Base-by-base conservation (phyloP, 192 early-diverging fungal species). In the Backusella australiensis region DNA sequence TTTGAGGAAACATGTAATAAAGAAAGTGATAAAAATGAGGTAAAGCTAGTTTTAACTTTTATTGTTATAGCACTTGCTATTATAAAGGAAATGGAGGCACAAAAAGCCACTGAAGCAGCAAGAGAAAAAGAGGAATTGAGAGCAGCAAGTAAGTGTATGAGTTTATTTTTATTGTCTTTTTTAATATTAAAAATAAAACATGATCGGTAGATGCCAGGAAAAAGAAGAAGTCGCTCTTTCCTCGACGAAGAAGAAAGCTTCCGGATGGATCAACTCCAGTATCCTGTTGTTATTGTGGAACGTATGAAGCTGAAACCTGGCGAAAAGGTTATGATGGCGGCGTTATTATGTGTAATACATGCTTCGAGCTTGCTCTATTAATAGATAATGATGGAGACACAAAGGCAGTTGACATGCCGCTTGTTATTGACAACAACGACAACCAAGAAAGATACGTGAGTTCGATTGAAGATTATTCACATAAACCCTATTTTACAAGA, bases 291-390 rank as follows among this genome's bases (percentile, higher is more conserved):
- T 93, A 91, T 73, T 93, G 91, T 77, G 87, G 86, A 83, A 84
- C 89, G 4, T 77, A 87, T 46, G 81, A 83, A 21, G 86, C 90
- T 14, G 67, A 84, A 21, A 83, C 81, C 36, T 93, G 91, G 91
- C 77, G 91, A 38, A 90, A 90, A 84, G 92, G 92, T 5, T 92
- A 91, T 75, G 87, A 93, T 46, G 78, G 78, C 8, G 90, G 90
- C 3, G 86, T 93, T 6, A 78, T 91, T 4, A 91, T 93, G 90
- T 93, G 92, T 74, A 86, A 89, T 74, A 80, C 80, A 21, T 93
- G 92, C 76, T 93, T 90, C 74, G 76, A 85, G 34, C 74, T 89
- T 14, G 89, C 88, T 6, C 39, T 77, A 19, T 66, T 79, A 19
- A 75, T 85, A 1, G 77, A 79, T 5, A 79, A 80, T 69, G 81